Evolutionary conservation across 805 yeast species (phyloP).

Genomic region (Yamadazyma sp.): DNA sequence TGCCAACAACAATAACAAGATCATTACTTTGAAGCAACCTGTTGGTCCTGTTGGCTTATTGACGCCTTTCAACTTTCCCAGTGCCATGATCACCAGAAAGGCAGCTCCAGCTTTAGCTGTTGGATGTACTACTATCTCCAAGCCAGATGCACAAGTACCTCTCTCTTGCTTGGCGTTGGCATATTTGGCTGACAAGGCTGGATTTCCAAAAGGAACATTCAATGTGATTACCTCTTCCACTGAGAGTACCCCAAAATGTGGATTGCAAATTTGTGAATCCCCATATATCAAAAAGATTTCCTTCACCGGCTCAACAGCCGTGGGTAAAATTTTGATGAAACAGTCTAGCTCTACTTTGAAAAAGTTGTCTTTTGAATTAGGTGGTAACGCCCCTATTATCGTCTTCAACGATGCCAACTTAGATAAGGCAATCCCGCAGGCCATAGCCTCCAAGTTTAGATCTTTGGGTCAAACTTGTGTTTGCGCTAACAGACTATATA

Average conservation of each 20-base stretch:
- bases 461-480: conserved; percentile 83
- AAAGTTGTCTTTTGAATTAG: conserved; percentile 71
- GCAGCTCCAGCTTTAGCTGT: conserved; percentile 66
- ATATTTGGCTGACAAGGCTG: conserved; percentile 55
- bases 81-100: conserved; percentile 66
- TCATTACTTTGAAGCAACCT: conserved; percentile 56
- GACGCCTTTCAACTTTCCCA: conserved; percentile 69
- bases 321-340: conserved; percentile 65
- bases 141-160: conserved; percentile 65
- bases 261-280: conserved; percentile 53
- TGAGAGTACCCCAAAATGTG: conserved; percentile 52
- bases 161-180: conserved; percentile 59
- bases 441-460: conserved; percentile 67
- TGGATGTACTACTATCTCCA: conserved; percentile 60
- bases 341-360: conserved; percentile 64
- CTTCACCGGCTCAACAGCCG: conserved; percentile 76
- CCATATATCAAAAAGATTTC: conserved; percentile 63
- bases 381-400: conserved; percentile 80
- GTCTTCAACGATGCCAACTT: conserved; percentile 73
- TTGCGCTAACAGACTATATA: conserved; percentile 70
- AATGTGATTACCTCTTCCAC: conserved; percentile 50
- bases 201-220: conserved; percentile 58
- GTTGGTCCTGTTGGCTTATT: conserved; percentile 64
- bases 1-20: conserved; percentile 48
- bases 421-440: conserved; percentile 64